These are phyloP conservation scores for Trichoderma hamatum DNA, from an alignment of 2,329 filamentous ascomycete genomes.

Conservation along the genomic window DNA sequence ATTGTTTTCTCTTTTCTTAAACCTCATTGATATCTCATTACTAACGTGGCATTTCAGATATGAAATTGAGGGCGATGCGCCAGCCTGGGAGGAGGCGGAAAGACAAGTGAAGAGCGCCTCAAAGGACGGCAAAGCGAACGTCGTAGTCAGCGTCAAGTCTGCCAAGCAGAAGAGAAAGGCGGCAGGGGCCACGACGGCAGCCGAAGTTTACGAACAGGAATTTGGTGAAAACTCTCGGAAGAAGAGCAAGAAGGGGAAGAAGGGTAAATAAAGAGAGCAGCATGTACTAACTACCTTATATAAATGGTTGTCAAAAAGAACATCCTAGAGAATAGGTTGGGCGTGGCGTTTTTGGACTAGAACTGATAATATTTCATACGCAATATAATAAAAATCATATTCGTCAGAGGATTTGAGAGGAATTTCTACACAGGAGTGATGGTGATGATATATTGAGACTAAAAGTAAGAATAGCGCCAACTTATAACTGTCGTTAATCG, in stretches of 20 bases:
- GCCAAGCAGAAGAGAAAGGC: constrained; percentile 77
- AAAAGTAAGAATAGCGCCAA: no score
- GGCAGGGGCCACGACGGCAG: constrained; percentile 52
- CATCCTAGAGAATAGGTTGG: constrained; percentile 9
- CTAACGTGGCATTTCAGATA: constrained; percentile 49
- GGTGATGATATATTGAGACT: not conserved
- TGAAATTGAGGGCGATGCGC: constrained; percentile 64
- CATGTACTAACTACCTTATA: not conserved
- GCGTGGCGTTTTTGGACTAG: constrained; percentile 22
- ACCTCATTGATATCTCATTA: not conserved
- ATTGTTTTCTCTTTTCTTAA: not conserved
- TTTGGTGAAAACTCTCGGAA: constrained; percentile 62
- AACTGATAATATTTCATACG: constrained; percentile 2
- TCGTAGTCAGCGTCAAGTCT: constrained; percentile 81
- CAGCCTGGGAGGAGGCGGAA: constrained; percentile 71
- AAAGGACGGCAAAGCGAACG: constrained; percentile 59
- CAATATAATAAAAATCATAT: not conserved
- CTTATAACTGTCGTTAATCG: no score
- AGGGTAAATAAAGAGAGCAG: constrained; percentile 16
- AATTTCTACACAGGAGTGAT: not conserved
- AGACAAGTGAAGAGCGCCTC: constrained; percentile 67
- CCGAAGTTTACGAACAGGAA: constrained; percentile 65
- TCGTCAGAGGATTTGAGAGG: not conserved
- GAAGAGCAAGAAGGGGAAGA: constrained; percentile 52
- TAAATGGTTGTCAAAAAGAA: not conserved